These are phyloP conservation scores for Acacia acuminata DNA, from an alignment of 306 rosid species.

Conservation along the genomic window DNA sequence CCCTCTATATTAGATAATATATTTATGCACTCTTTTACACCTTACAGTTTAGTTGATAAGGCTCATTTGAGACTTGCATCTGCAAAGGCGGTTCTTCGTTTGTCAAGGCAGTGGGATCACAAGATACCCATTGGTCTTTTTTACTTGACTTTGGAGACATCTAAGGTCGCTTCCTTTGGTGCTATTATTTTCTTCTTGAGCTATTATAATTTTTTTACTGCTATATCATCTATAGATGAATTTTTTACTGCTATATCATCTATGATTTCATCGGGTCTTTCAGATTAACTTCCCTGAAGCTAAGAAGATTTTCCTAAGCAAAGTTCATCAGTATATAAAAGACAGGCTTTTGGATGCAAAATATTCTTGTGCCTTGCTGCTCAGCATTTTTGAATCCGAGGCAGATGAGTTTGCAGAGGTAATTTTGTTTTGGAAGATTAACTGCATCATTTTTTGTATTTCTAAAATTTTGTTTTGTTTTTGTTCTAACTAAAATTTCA, in stretches of 20 bases:
- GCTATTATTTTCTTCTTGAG: conserved; percentile 24
- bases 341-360: conserved; percentile 81
- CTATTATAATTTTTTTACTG: conserved; percentile 30
- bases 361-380: conserved; percentile 82
- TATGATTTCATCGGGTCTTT: conserved; percentile 35
- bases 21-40: conserved; percentile 33
- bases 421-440: conserved; percentile 31
- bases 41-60: conserved; percentile 87
- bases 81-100: conserved; percentile 90
- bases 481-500: background rate
- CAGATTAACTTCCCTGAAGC: conserved; percentile 87
- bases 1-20: conserved; percentile 19
- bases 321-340: conserved; percentile 86
- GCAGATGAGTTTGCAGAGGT: conserved; percentile 77
- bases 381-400: conserved; percentile 58
- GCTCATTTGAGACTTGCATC: conserved; percentile 93
- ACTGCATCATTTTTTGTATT: conserved; percentile 25
- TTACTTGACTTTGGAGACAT: conserved; percentile 72
- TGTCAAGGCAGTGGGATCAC: conserved; percentile 92
- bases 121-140: conserved; percentile 80
- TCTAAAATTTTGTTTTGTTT: background rate
- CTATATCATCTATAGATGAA: conserved; percentile 22
- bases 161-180: conserved; percentile 58
- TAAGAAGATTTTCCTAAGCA: conserved; percentile 71
- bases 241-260: conserved; percentile 24